Conservation (phyloP, 495 filamentous ascomycete genomes). For the Astrocystis sublimbata region DNA sequence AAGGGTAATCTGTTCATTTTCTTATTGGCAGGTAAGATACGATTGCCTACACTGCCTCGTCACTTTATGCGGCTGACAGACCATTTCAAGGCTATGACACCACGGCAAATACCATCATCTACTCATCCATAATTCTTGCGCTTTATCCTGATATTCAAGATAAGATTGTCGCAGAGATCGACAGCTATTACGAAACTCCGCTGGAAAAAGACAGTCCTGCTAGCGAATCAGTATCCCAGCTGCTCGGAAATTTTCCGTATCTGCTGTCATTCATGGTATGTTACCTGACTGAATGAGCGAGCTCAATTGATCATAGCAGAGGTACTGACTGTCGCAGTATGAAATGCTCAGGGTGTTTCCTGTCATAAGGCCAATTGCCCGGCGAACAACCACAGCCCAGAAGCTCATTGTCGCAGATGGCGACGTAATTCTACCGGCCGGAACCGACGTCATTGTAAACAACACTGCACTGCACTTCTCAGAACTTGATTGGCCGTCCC, state of each 20-base stretch:
- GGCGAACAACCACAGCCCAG: neutral
- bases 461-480: neutral
- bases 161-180: neutral
- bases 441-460: neutral
- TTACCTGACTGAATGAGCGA: neutral
- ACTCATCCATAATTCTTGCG: conserved; percentile 13
- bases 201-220: neutral
- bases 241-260: neutral
- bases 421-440: no score
- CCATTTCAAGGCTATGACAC: conserved; percentile 20
- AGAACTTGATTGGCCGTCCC: neutral
- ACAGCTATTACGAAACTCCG: neutral
- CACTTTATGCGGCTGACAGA: no score
- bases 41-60: neutral
- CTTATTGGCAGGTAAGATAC: conserved; percentile 19
- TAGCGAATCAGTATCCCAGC: neutral
- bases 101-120: conserved; percentile 23
- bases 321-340: neutral
- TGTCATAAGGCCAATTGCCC: conserved; percentile 1
- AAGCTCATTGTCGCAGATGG: no score
- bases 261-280: conserved; percentile 3
- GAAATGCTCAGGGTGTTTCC: conserved; percentile 1
- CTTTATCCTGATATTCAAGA: neutral
- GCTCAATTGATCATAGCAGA: neutral
- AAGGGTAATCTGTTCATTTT: conserved; percentile 25